phyloP scores from a whole-genome alignment of 352 stramenopile genomes.

The Globisporangium ultimum region DNA sequence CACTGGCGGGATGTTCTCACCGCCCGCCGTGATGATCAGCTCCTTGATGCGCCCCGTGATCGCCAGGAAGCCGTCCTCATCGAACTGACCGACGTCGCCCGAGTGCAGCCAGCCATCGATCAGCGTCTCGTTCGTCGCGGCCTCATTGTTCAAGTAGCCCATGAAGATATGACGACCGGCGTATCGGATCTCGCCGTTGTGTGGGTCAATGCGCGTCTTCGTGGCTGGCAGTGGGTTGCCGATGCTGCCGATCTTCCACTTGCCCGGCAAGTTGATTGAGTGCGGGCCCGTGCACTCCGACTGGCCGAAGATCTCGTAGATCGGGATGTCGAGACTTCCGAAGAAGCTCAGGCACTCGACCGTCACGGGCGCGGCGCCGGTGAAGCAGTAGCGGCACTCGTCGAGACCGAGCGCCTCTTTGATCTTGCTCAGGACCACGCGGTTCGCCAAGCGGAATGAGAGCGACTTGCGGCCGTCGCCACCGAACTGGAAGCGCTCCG shows the following conservation, averaged over 20 bases:
- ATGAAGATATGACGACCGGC: conserved; percentile 69
- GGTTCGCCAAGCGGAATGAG: conserved; percentile 81
- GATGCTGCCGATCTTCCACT: conserved; percentile 87
- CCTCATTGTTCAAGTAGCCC: conserved; percentile 67
- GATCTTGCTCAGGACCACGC: conserved; percentile 80
- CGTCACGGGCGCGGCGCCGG: conserved; percentile 68
- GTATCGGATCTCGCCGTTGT: conserved; percentile 63
- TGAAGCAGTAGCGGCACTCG: conserved; percentile 79
- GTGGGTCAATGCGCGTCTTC: conserved; percentile 41
- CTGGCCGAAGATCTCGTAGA: conserved; percentile 91
- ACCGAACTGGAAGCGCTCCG: conserved; percentile 65
- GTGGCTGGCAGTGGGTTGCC: conserved; percentile 60
- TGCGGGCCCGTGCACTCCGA: conserved; percentile 89
- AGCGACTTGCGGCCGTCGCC: conserved; percentile 43
- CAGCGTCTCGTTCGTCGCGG: conserved; percentile 47
- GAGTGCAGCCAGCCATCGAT: conserved; percentile 89
- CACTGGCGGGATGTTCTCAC: conserved; percentile 91
- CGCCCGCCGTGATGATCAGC: conserved; percentile 91
- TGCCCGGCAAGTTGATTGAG: conserved; percentile 57
- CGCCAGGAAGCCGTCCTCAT: conserved; percentile 84
- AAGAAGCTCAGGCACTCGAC: conserved; percentile 83
- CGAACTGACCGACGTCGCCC: conserved; percentile 85
- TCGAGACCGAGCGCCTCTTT: conserved; percentile 78
- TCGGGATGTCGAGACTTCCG: conserved; percentile 90
- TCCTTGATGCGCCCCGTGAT: conserved; percentile 95